phyloP scores from a whole-genome alignment of 805 yeast genomes.

The Cyberlindnera bimundalis region DNA sequence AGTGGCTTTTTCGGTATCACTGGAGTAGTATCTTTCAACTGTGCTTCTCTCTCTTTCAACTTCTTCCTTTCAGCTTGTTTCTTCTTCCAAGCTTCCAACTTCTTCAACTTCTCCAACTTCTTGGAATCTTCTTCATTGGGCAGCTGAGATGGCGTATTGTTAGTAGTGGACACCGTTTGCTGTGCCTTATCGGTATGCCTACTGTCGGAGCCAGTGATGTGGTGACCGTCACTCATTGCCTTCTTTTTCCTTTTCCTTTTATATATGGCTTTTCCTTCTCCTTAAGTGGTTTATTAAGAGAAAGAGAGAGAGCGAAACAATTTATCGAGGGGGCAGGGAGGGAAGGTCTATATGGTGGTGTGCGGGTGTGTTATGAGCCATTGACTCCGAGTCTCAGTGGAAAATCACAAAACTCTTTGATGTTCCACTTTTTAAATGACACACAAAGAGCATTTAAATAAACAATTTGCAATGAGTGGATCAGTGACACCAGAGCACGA shows the following conservation, averaged over 20 bases:
- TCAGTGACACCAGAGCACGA: slow-evolving; percentile 1
- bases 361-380: slow-evolving; percentile 1
- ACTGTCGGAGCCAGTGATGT: no score
- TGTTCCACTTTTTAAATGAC: neutral
- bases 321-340: no score
- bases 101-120: slow-evolving; percentile 33
- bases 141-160: slow-evolving; percentile 26
- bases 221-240: no score
- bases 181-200: slow-evolving; percentile 6
- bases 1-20: no score
- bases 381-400: no score
- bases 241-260: no score
- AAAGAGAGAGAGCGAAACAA: no score
- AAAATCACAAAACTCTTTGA: no score
- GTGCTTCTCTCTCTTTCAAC: slow-evolving; percentile 21
- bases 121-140: slow-evolving; percentile 13
- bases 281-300: no score
- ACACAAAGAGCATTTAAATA: no score
- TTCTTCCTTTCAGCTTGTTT: slow-evolving; percentile 31
- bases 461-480: slow-evolving; percentile 4
- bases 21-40: neutral
- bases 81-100: slow-evolving; percentile 52
- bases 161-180: slow-evolving; percentile 10
- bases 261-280: no score
- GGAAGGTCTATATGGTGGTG: no score